These are phyloP conservation scores for Phaeomoniella chlamydospora DNA, from an alignment of 2,329 filamentous ascomycete genomes.

Conservation along the genomic window DNA sequence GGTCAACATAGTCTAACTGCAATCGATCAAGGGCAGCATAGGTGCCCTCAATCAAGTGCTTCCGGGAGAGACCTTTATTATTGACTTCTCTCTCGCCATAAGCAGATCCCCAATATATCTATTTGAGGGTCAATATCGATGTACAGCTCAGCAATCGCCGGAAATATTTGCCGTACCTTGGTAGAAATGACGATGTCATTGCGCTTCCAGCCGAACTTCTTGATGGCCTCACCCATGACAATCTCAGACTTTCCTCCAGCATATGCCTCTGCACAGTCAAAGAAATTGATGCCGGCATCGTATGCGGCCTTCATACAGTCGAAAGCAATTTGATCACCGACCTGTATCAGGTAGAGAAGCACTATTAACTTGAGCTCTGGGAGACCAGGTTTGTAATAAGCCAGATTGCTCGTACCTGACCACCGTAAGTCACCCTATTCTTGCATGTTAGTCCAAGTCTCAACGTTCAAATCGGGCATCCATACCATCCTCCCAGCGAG, in stretches of 20 bases:
- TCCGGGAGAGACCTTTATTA: conserved; percentile 53
- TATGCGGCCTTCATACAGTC: conserved; percentile 38
- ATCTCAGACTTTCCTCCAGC: conserved; percentile 37
- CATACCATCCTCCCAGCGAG: conserved; percentile 40
- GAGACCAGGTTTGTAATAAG: conserved; percentile 1
- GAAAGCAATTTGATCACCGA: conserved; percentile 14
- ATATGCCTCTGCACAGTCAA: conserved; percentile 40
- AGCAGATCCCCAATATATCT: conserved; percentile 50
- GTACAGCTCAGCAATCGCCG: conserved; percentile 5
- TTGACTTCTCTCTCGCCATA: conserved; percentile 50
- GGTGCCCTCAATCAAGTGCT: conserved; percentile 56
- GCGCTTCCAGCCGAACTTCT: conserved; percentile 41
- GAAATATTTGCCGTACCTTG: no score
- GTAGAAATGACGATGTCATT: conserved; percentile 42
- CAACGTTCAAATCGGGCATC: background rate
- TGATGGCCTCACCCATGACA: conserved; percentile 37
- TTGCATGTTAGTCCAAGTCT: conserved; percentile 19
- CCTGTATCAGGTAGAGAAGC: no score
- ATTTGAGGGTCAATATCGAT: no score
- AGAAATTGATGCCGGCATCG: conserved; percentile 41
- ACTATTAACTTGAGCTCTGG: background rate
- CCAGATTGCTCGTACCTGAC: conserved; percentile 35
- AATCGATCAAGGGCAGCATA: conserved; percentile 45
- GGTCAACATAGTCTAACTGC: conserved; percentile 53
- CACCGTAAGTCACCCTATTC: conserved; percentile 62